Conservation (phyloP, 768 basidiomycete species). For the Lactarius indigo region DNA sequence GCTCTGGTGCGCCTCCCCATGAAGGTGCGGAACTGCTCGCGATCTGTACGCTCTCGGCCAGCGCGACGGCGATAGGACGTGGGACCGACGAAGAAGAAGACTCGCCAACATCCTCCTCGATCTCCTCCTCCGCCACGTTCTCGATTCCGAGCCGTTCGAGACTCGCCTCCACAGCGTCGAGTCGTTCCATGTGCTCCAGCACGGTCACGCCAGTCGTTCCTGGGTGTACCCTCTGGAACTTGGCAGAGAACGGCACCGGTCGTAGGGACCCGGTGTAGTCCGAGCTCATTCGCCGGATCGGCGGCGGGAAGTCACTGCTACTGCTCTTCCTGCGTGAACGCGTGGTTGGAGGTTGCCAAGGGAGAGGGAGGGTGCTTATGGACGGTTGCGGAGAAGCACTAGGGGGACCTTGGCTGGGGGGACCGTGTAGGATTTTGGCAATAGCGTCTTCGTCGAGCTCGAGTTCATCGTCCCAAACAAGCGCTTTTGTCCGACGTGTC, state of each 20-base stretch:
- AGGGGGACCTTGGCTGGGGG: constrained; percentile 29
- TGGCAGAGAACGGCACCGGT: constrained; percentile 80
- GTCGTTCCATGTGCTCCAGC: constrained; percentile 77
- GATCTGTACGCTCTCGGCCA: neutral
- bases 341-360: constrained; percentile 46
- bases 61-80: constrained; percentile 7
- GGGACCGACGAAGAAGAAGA: constrained; percentile 14
- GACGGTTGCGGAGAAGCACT: constrained; percentile 57
- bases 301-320: constrained; percentile 69
- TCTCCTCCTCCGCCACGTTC: constrained; percentile 45
- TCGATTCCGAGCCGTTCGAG: constrained; percentile 68
- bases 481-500: constrained; percentile 74
- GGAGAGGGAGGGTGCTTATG: constrained; percentile 58
- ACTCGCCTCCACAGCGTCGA: constrained; percentile 80
- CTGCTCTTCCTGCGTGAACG: constrained; percentile 58
- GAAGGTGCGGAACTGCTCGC: constrained; percentile 20
- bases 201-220: constrained; percentile 85
- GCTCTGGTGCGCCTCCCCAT: constrained; percentile 20
- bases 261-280: constrained; percentile 61
- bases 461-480: constrained; percentile 86
- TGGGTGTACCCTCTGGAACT: constrained; percentile 78
- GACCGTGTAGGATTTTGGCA: constrained; percentile 34
- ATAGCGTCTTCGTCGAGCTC: constrained; percentile 45
- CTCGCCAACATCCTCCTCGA: constrained; percentile 32
- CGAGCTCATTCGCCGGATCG: constrained; percentile 59